phyloP scores from a whole-genome alignment of 305 asterid genomes.

The Solanum hybrid region DNA sequence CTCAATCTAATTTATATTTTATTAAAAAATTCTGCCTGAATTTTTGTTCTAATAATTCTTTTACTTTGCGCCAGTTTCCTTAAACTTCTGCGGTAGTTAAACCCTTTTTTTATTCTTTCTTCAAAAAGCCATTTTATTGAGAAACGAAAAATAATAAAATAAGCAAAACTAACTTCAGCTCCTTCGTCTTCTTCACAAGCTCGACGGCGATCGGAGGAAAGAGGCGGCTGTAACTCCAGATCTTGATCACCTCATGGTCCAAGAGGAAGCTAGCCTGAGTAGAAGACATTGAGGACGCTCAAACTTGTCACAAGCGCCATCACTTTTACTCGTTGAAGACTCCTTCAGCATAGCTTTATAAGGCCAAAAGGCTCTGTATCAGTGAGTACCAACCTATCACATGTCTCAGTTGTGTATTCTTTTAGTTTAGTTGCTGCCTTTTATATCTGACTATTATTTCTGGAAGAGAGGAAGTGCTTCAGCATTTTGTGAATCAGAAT shows the following conservation, averaged over 20 bases:
- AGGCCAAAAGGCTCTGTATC: neutral
- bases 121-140: neutral
- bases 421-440: neutral
- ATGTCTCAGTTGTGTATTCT: neutral
- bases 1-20: neutral
- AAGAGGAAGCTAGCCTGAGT: neutral
- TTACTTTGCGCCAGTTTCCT: neutral
- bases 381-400: neutral
- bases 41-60: neutral
- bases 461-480: neutral
- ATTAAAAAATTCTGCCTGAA: neutral
- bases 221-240: neutral
- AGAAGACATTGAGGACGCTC: neutral
- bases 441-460: neutral
- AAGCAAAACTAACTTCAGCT: neutral
- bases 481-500: slow-evolving; percentile 4
- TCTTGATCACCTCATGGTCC: neutral
- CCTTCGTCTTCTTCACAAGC: neutral
- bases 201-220: neutral
- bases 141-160: neutral
- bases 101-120: neutral
- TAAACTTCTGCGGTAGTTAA: neutral
- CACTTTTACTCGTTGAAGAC: neutral
- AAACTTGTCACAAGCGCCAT: neutral
- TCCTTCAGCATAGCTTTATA: neutral